Percentiles rank a stretch among this genome's conserved stretches.
These are phyloP conservation scores for Cryptococcus jaspeensis DNA, from an alignment of 1,284 basidiomycete genomes.

Conservation along the genomic window DNA sequence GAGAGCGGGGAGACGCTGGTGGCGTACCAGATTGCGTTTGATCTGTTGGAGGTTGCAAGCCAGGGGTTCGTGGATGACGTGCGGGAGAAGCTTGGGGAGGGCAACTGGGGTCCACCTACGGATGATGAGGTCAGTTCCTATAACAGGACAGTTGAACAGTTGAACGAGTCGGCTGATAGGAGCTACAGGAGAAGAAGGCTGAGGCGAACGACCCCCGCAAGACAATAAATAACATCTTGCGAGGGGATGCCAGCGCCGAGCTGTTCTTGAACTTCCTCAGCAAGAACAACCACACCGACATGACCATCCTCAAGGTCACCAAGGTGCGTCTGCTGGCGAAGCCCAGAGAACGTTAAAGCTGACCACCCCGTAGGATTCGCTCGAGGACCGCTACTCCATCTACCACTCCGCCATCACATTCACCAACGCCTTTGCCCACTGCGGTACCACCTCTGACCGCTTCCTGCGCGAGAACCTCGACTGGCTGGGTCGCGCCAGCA, in stretches of 20 bases:
- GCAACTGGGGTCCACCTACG: slow-evolving; percentile 29
- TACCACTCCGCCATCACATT: slow-evolving; percentile 93
- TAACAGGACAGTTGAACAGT: background rate
- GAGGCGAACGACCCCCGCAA: slow-evolving; percentile 25
- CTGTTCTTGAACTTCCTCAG: slow-evolving; percentile 91
- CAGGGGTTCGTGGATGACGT: slow-evolving; percentile 85
- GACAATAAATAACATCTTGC: slow-evolving; percentile 69
- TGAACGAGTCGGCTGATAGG: background rate
- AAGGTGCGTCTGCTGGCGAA: slow-evolving; percentile 60
- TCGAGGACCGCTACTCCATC: slow-evolving; percentile 92
- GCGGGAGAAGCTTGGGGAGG: slow-evolving; percentile 34
- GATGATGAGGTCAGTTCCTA: slow-evolving; percentile 14
- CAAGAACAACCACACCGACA: slow-evolving; percentile 87
- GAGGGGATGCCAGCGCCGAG: slow-evolving; percentile 84
- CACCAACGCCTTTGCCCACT: slow-evolving; percentile 93
- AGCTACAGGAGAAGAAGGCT: slow-evolving; percentile 26
- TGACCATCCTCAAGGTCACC: slow-evolving; percentile 84
- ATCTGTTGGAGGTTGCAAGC: slow-evolving; percentile 85
- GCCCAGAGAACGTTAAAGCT: background rate
- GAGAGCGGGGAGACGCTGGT: slow-evolving; percentile 59
- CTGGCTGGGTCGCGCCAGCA: slow-evolving; percentile 87
- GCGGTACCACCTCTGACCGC: slow-evolving; percentile 87
- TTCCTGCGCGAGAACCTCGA: slow-evolving; percentile 93
- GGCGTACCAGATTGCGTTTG: slow-evolving; percentile 91
- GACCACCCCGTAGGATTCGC: slow-evolving; percentile 62